A percentile compares a stretch with the other conserved stretches of the same genome.
phyloP scores from a whole-genome alignment of 495 filamentous ascomycete species.

The Hypoxylon fragiforme region DNA sequence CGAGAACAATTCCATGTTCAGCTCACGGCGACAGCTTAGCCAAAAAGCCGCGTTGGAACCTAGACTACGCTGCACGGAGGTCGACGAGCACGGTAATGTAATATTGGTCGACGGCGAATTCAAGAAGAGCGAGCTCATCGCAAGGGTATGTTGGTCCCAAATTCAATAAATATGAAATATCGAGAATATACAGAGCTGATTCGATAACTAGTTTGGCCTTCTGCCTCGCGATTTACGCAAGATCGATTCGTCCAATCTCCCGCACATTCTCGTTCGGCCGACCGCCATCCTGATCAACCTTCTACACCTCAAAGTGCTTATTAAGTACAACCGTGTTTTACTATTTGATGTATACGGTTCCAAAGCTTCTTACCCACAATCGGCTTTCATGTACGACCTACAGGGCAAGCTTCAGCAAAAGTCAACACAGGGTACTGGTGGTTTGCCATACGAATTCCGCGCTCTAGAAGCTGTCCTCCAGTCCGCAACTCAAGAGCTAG shows the following conservation, averaged over 20 bases:
- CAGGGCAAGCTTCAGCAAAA: constrained; percentile 65
- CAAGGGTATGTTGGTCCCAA: constrained; percentile 66
- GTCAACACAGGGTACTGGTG: constrained; percentile 51
- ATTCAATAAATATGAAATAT: neutral
- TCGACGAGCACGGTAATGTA: constrained; percentile 90
- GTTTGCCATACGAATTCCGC: constrained; percentile 70
- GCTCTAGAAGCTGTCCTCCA: constrained; percentile 82
- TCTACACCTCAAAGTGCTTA: constrained; percentile 88
- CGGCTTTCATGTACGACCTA: constrained; percentile 92
- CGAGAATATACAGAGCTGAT: constrained; percentile 31
- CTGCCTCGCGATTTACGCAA: constrained; percentile 95
- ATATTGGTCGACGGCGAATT: constrained; percentile 96
- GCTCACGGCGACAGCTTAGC: constrained; percentile 62
- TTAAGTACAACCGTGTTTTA: constrained; percentile 91
- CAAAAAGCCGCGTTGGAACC: constrained; percentile 78
- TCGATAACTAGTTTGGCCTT: constrained; percentile 77
- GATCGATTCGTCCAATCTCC: constrained; percentile 97
- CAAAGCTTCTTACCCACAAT: constrained; percentile 93
- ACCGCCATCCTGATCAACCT: constrained; percentile 94
- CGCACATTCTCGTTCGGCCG: constrained; percentile 92
- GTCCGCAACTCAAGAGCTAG: constrained; percentile 81
- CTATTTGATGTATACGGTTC: constrained; percentile 95
- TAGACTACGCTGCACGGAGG: constrained; percentile 87
- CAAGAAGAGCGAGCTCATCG: constrained; percentile 93
- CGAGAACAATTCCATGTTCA: constrained; percentile 55